Percentiles rank a stretch among this genome's conserved stretches.
These are phyloP conservation scores for Fusarium oxysporum DNA, from an alignment of 2,329 filamentous ascomycete species.

Conservation along the genomic window DNA sequence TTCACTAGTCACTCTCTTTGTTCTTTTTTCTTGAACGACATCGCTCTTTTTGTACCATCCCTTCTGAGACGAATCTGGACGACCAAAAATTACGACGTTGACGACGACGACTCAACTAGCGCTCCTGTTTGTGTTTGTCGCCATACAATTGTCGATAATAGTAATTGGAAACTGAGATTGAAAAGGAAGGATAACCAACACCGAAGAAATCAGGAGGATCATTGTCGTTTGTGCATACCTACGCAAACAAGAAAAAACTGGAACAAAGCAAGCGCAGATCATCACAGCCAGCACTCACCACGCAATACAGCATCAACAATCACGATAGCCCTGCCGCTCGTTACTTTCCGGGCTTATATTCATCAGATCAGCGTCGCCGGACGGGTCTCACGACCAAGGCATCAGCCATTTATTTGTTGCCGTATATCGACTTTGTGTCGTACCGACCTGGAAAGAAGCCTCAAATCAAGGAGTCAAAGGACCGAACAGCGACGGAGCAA, in stretches of 20 bases:
- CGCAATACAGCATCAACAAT: conserved; percentile 29
- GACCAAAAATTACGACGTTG: conserved; percentile 33
- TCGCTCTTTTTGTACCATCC: conserved; percentile 26
- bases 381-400: conserved; percentile 22
- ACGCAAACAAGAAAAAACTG: neutral
- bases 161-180: conserved; percentile 33
- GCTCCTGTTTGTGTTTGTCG: conserved; percentile 39
- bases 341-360: conserved; percentile 20
- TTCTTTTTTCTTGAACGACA: conserved; percentile 6
- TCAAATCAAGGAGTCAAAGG: neutral
- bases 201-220: conserved; percentile 7
- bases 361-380: conserved; percentile 10
- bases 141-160: conserved; percentile 47
- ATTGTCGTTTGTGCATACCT: neutral
- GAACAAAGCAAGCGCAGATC: neutral
- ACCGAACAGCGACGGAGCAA: conserved; percentile 18
- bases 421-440: conserved; percentile 9
- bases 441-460: conserved; percentile 5
- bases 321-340: conserved; percentile 32
- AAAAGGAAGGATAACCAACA: conserved; percentile 14
- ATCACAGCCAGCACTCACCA: conserved; percentile 20
- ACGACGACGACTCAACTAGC: conserved; percentile 34
- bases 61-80: conserved; percentile 31
- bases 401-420: conserved; percentile 28
- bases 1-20: conserved; percentile 29